Conservation (phyloP, 176 grass and related monocot genomes). For the Lolium rigidum region DNA sequence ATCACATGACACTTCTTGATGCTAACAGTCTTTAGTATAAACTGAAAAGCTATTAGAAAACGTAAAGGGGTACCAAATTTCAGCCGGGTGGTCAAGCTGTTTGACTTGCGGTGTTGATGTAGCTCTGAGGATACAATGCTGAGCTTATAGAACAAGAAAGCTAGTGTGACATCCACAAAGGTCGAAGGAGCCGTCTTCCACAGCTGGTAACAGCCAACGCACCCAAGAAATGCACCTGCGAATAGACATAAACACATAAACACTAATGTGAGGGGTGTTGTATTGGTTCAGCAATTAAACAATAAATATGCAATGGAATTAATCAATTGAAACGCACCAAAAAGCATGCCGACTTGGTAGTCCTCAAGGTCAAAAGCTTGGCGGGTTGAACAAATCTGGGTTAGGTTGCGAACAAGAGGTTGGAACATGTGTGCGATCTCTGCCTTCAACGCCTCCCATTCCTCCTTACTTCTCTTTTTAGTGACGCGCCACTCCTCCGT, state of each 20-base stretch:
- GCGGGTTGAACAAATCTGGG: background rate
- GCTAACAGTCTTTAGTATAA: too few relatives aligned
- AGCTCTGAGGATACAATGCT: conserved; percentile 13
- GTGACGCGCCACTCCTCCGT: background rate
- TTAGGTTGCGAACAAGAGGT: background rate
- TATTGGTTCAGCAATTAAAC: background rate
- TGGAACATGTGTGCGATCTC: background rate
- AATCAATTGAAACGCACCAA: background rate
- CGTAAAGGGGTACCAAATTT: background rate
- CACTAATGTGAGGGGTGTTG: background rate
- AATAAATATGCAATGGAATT: too few relatives aligned
- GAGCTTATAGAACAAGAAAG: background rate
- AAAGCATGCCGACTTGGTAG: background rate
- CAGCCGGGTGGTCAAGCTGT: background rate
- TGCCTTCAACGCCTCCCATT: conserved; percentile 12
- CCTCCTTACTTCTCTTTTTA: background rate
- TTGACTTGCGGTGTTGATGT: background rate
- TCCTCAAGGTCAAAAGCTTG: background rate
- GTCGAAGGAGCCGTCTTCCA: conserved; percentile 1
- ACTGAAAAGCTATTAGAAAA: too few relatives aligned
- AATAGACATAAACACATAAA: background rate
- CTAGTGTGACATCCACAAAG: background rate
- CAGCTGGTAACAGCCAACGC: conserved; percentile 6
- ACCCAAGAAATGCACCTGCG: conserved; percentile 17
- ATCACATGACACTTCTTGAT: too few relatives aligned